Base-by-base conservation (phyloP, 192 early-diverging fungal genomes). In the Coemansia furcata region DNA sequence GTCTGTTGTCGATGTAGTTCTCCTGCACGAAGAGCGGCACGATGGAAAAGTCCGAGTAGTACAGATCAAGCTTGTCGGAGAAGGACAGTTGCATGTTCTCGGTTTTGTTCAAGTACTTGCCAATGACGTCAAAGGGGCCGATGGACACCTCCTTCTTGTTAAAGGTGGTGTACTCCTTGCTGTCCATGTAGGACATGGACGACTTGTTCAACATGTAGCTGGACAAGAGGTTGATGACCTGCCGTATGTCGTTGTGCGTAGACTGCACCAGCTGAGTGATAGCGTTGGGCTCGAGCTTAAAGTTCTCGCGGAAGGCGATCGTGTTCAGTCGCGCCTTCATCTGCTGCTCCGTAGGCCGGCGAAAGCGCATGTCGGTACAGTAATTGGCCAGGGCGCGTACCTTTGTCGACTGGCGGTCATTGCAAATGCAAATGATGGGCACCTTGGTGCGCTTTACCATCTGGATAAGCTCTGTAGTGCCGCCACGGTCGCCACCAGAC, bases 371-470 rank as follows among this genome's bases (percentile, higher is more conserved):
- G 62, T 98, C 95, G 42, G 86, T 83, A 72, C 94, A 97, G 67
- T 94, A 76, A 76, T 90, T 90, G 26, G 88, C 90, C 59, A 99
- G 81, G 5, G 93, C 87, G 43, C 89, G 85, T 26, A 99, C 83
- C 76, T 97, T 99, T 29, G 89, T 84, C 21, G 90, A 91, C 63
- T 87, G 86, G 3, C 91, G 80, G 78, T 99, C 98, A 73, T 99
- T 99, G 77, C 97, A 98, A 57, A 99, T 98, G 80, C 98, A 98
- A 59, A 99, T 97, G 32, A 99, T 94, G 19, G 98, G 98, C 61
- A 96, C 88, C 30, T 59, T 87, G 6, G 93, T 89, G 61, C 91
- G 95, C 71, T 94, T 96, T 60, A 99, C 94, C 47, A 99, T 72
- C 61, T 89, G 76, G 57, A 95, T 95, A 59, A 99, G 81, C 74